A percentile compares a stretch with the other conserved stretches of the same genome.
Evolutionary conservation across 331 rosid species (phyloP).

Genomic region (Pyrus hybrid): DNA sequence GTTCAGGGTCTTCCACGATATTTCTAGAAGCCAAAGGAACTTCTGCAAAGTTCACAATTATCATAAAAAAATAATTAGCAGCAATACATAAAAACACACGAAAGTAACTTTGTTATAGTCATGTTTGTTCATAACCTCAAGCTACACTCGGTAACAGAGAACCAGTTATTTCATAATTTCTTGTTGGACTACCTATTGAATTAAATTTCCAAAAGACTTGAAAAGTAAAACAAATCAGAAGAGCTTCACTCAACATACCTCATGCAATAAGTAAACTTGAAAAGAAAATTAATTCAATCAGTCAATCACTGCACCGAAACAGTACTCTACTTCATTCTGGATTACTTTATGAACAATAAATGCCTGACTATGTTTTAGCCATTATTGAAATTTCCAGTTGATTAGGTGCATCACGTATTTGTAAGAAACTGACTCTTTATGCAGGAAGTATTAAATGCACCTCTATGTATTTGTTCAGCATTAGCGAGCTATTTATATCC

Average conservation of each 20-base stretch:
- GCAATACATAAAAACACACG: background rate
- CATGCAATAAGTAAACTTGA: background rate
- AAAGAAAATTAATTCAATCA: background rate
- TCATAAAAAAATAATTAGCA: background rate
- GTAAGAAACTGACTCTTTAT: background rate
- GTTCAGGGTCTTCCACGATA: conserved; percentile 73
- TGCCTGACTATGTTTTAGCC: background rate
- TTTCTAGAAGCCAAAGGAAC: conserved; percentile 81
- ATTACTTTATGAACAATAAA: background rate
- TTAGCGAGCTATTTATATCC: background rate
- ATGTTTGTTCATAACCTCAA: background rate
- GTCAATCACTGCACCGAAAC: background rate
- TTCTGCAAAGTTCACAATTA: conserved; percentile 35
- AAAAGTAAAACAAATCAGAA: background rate
- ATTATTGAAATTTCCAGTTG: background rate
- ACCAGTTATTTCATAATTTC: background rate
- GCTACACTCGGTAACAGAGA: background rate
- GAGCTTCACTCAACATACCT: background rate
- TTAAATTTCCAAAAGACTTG: background rate
- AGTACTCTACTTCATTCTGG: background rate
- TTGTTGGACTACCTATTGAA: background rate
- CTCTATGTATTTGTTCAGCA: background rate
- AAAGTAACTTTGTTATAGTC: too few relatives aligned
- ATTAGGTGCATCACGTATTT: background rate
- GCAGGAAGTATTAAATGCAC: background rate